Evolutionary conservation across 345 rosid genomes (phyloP).

Genomic region (Eucalyptus pauciflora): DNA sequence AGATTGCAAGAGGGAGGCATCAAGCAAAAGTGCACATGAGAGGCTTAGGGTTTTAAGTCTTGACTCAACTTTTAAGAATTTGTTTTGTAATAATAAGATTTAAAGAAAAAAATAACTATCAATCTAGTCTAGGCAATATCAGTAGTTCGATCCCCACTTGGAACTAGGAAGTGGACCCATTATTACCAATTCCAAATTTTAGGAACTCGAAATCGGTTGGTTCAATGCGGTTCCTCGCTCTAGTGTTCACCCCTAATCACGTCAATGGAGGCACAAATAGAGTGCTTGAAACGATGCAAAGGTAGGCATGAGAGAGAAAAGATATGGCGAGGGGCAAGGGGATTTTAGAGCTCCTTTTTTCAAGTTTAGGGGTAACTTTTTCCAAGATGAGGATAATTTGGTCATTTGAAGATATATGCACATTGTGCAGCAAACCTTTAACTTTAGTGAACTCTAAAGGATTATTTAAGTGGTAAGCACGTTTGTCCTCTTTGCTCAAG

Average conservation of each 20-base stretch:
- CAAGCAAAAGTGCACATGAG: neutral
- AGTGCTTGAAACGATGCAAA: neutral
- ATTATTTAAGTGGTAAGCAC: neutral
- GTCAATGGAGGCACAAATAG: neutral
- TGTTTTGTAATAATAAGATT: neutral
- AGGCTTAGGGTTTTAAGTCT: neutral
- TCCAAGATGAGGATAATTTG: neutral
- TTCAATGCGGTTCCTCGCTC: too few species aligned
- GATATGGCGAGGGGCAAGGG: neutral
- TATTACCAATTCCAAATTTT: neutral
- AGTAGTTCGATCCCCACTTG: neutral
- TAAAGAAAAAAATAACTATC: too few species aligned
- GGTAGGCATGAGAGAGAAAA: neutral
- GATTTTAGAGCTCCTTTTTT: neutral
- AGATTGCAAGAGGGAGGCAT: too few species aligned
- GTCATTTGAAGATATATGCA: neutral
- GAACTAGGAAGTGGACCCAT: neutral
- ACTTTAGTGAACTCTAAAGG: neutral
- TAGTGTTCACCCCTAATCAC: neutral
- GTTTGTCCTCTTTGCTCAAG: neutral
- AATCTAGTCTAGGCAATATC: neutral
- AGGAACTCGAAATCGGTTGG: rapidly evolving
- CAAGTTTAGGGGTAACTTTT: neutral
- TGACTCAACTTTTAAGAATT: neutral
- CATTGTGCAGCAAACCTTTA: neutral